phyloP scores from a whole-genome alignment of 139 green algal genomes.

The Picochlorum sp. region DNA sequence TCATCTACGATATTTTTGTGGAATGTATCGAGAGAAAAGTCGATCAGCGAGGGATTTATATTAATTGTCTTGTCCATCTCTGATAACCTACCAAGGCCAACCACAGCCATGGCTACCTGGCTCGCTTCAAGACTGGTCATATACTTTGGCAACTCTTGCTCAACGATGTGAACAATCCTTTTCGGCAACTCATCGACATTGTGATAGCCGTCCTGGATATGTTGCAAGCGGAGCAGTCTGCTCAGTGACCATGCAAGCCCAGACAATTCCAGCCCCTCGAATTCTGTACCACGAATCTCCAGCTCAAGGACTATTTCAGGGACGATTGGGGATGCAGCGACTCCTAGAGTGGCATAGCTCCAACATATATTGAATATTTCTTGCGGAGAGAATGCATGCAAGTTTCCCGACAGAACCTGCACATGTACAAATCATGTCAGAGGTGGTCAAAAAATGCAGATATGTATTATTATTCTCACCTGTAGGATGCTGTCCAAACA shows the following conservation, averaged over 20 bases:
- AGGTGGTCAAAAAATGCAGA: background rate
- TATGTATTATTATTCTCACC: background rate
- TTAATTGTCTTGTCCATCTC: background rate
- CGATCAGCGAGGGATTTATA: background rate
- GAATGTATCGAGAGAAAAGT: background rate
- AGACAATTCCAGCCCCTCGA: conserved; percentile 13
- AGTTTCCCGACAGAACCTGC: background rate
- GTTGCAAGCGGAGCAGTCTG: background rate
- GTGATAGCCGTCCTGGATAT: background rate
- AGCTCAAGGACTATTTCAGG: background rate
- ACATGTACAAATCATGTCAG: background rate
- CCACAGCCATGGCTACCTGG: conserved; percentile 7
- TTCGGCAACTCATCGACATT: background rate
- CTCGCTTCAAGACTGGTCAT: background rate
- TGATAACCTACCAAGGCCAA: background rate
- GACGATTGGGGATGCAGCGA: background rate
- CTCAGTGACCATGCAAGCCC: conserved; percentile 24
- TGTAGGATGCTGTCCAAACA: conserved; percentile 7
- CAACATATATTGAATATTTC: conserved; percentile 10
- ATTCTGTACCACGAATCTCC: background rate
- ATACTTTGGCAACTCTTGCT: background rate
- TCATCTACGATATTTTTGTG: too few species aligned
- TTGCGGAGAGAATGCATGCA: background rate
- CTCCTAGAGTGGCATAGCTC: background rate
- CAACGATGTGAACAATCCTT: background rate